Conservation (phyloP, 2,329 filamentous ascomycete species). For the Pseudocercospora vitis region DNA sequence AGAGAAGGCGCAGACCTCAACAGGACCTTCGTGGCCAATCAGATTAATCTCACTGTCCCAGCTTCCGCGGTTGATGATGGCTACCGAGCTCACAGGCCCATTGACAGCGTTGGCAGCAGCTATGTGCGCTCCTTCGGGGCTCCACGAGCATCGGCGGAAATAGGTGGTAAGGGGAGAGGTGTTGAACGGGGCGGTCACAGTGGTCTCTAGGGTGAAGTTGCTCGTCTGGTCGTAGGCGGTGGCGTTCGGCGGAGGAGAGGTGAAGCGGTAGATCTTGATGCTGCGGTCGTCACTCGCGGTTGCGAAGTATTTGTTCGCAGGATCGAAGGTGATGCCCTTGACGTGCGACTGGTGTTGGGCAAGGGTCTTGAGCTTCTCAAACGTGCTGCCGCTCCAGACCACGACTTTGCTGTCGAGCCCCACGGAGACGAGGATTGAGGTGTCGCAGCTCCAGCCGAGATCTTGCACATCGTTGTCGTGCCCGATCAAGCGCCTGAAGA, state of each 20-base stretch:
- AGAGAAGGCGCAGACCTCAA: conserved; percentile 96
- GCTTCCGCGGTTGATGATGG: conserved; percentile 84
- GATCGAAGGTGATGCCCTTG: conserved; percentile 97
- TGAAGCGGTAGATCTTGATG: conserved; percentile 96
- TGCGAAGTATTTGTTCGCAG: conserved; percentile 98
- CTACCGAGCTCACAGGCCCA: conserved; percentile 93
- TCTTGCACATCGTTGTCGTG: conserved; percentile 99
- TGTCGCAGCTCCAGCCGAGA: conserved; percentile 93
- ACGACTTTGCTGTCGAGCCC: conserved; percentile 97
- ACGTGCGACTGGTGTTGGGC: conserved; percentile 95
- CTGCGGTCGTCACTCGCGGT: conserved; percentile 96
- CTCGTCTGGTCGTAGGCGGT: conserved; percentile 93
- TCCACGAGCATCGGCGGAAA: conserved; percentile 95
- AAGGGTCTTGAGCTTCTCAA: conserved; percentile 94
- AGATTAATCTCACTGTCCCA: conserved; percentile 98
- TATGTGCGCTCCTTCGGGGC: conserved; percentile 93
- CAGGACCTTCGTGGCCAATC: conserved; percentile 94
- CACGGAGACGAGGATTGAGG: conserved; percentile 91
- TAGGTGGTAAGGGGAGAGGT: conserved; percentile 95
- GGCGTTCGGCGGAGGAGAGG: conserved; percentile 83
- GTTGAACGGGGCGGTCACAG: conserved; percentile 81
- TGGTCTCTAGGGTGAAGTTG: conserved; percentile 94
- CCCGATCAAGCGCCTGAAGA: conserved; percentile 85
- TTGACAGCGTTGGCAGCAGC: conserved; percentile 96
- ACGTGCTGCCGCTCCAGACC: conserved; percentile 96